Conservation (phyloP, 345 rosid genomes). For the Hibiscus mutabilis region DNA sequence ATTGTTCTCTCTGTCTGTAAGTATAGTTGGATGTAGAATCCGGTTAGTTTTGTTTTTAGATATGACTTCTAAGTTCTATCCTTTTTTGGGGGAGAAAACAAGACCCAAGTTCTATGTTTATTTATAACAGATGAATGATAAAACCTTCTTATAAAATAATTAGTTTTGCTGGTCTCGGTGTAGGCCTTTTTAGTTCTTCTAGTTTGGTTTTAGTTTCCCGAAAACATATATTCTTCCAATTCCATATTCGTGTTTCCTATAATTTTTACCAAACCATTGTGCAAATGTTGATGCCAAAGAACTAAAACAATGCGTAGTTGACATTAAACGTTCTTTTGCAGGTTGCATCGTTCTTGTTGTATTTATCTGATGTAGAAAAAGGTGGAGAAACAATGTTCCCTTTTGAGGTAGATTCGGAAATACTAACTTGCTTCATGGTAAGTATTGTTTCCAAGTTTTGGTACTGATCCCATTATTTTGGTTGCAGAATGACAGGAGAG, state of each 20-base stretch:
- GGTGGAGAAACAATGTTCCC: slow-evolving; percentile 90
- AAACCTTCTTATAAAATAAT: background rate
- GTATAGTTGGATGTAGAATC: background rate
- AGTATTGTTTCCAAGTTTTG: background rate
- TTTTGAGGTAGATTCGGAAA: slow-evolving; percentile 43
- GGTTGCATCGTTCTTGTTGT: slow-evolving; percentile 35
- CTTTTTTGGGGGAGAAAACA: no score
- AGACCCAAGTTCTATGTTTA: no score
- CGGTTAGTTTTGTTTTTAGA: background rate
- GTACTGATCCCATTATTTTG: slow-evolving; percentile 1
- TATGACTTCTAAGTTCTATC: background rate
- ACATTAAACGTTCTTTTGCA: background rate
- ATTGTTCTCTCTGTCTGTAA: background rate
- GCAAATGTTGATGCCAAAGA: slow-evolving; percentile 2
- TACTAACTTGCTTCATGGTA: background rate
- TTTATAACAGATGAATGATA: background rate
- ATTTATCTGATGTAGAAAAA: slow-evolving; percentile 14
- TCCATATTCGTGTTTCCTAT: background rate
- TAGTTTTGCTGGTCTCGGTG: background rate
- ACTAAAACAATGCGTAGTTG: background rate
- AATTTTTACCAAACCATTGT: background rate
- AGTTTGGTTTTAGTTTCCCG: background rate
- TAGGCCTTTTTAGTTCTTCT: background rate
- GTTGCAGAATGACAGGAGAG: slow-evolving; percentile 40
- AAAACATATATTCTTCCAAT: background rate